phyloP scores from a whole-genome alignment of 2,329 filamentous ascomycete species.

The Alternaria gansuensis region DNA sequence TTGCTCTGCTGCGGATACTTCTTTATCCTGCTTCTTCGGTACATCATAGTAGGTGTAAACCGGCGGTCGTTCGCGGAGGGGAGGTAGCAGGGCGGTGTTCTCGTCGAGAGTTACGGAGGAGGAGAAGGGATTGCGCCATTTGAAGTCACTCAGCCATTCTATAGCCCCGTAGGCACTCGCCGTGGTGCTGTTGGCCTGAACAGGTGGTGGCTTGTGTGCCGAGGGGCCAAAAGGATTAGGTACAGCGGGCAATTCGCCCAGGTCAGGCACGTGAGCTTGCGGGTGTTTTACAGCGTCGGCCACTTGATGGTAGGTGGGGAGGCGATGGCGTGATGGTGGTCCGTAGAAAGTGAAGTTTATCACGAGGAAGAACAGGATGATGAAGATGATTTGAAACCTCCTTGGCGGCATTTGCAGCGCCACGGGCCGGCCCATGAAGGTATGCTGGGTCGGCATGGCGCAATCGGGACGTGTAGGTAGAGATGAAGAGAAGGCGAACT shows the following conservation, averaged over 20 bases:
- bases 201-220: constrained; percentile 78
- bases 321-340: constrained; percentile 44
- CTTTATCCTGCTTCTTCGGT: constrained; percentile 68
- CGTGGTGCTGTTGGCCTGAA: constrained; percentile 79
- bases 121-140: constrained; percentile 91
- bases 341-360: constrained; percentile 52
- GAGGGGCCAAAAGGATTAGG: constrained; percentile 74
- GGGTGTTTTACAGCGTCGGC: constrained; percentile 54
- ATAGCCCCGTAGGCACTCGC: constrained; percentile 66
- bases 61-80: constrained; percentile 71
- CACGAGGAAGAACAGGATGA: constrained; percentile 45
- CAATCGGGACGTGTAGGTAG: neutral
- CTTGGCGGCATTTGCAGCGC: constrained; percentile 55
- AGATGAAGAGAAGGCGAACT: constrained; percentile 12
- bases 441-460: constrained; percentile 49
- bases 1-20: constrained; percentile 75
- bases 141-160: constrained; percentile 88
- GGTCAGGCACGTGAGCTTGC: constrained; percentile 39
- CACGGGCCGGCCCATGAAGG: constrained; percentile 45
- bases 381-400: constrained; percentile 57
- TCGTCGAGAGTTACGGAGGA: constrained; percentile 81
- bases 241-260: constrained; percentile 46
- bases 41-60: constrained; percentile 94
- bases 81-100: constrained; percentile 82
- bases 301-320: constrained; percentile 51